Conservation (phyloP, 768 basidiomycete species). For the Termitomyces sp. region DNA sequence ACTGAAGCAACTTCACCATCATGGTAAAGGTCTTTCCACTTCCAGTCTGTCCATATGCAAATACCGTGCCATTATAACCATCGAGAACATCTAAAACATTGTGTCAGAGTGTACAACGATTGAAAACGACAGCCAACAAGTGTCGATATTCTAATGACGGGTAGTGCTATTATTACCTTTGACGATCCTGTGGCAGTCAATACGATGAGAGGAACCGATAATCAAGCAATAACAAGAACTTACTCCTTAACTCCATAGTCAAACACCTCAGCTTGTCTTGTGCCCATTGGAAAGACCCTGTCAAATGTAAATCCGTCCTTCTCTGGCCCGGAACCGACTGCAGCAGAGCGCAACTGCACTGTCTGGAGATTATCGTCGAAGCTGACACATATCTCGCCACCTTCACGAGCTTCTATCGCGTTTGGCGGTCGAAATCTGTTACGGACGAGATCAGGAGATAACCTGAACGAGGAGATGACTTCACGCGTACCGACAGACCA, state of each 20-base stretch:
- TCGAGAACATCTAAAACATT: conserved; percentile 79
- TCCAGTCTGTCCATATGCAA: conserved; percentile 84
- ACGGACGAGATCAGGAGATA: conserved; percentile 9
- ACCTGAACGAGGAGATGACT: conserved; percentile 4
- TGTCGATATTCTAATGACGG: conserved; percentile 4
- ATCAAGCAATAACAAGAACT: conserved; percentile 26
- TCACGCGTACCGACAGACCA: conserved; percentile 87
- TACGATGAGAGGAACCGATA: conserved; percentile 15
- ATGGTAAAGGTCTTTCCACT: conserved; percentile 95
- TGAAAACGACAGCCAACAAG: neutral
- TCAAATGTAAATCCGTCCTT: conserved; percentile 98
- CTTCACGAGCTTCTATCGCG: conserved; percentile 81
- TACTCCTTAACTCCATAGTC: conserved; percentile 98
- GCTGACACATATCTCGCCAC: conserved; percentile 83
- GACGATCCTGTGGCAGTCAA: conserved; percentile 58
- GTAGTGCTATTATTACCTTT: conserved; percentile 48
- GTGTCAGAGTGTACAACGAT: neutral
- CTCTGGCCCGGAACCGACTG: conserved; percentile 75
- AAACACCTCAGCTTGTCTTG: conserved; percentile 90
- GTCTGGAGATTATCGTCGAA: conserved; percentile 86
- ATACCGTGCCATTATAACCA: conserved; percentile 97
- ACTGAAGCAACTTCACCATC: conserved; percentile 62
- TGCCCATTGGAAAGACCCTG: conserved; percentile 89
- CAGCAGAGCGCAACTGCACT: conserved; percentile 70
- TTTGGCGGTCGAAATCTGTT: conserved; percentile 92